These are phyloP conservation scores for Salvia splendens DNA, from an alignment of 257 asterid species.

Conservation along the genomic window DNA sequence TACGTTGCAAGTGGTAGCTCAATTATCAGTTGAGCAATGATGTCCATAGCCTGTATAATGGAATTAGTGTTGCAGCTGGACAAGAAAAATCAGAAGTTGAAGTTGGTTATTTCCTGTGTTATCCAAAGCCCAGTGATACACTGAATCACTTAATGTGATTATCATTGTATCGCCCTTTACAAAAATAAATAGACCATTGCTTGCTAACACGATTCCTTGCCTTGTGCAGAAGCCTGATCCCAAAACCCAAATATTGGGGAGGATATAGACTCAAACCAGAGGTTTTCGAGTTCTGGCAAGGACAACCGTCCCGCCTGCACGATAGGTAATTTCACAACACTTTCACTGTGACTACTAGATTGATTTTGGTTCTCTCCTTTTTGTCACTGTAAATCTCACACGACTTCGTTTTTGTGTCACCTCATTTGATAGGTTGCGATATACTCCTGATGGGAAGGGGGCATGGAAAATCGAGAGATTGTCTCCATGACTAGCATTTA, in stretches of 20 bases:
- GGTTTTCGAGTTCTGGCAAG: conserved; percentile 88
- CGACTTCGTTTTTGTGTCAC: neutral
- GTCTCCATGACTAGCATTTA: conserved; percentile 55
- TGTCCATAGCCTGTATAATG: too few species aligned
- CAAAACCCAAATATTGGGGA: conserved; percentile 78
- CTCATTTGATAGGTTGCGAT: conserved; percentile 47
- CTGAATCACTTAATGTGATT: neutral
- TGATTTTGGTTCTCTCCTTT: neutral
- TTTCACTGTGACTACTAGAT: neutral
- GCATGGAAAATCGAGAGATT: conserved; percentile 59
- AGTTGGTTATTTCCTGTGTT: too few species aligned
- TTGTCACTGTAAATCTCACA: neutral
- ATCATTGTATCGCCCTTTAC: neutral
- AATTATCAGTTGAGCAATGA: too few species aligned
- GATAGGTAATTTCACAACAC: conserved; percentile 44
- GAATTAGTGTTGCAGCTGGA: too few species aligned
- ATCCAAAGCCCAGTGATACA: neutral
- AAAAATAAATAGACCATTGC: neutral
- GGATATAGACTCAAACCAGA: conserved; percentile 78
- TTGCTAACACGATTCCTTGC: conserved; percentile 14
- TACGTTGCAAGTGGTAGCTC: too few species aligned
- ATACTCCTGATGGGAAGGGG: conserved; percentile 47
- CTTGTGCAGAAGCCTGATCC: conserved; percentile 53
- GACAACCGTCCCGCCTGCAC: conserved; percentile 75
- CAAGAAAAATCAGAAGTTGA: too few species aligned